Base-by-base conservation (phyloP, 805 yeast genomes). In the Priceomyces haplophilus region DNA sequence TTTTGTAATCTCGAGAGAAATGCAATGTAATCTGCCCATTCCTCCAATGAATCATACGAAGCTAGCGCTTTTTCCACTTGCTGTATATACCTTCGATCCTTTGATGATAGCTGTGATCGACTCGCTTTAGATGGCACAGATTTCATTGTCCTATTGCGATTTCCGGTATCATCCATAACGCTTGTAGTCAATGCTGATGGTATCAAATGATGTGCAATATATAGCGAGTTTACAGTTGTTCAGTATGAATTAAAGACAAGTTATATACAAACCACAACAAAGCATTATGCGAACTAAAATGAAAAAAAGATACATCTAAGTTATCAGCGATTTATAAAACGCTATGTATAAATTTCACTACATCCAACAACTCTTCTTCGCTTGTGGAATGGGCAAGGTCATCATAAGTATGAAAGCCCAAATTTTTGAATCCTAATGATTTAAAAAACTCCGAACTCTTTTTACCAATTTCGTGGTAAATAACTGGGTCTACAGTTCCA, bases 1-100 rank as follows among this genome's bases (percentile, higher is more conserved):
- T 88, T 87, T 45, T 82, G 80, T 4, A 95, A 73, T 46, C 85
- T 80, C 2, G 91, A 82, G 35, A 95, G 69, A 59, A 88, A 90
- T 17, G 97, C 84, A 43, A 93, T 93, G 60, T 91, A 89, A 59
- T 93, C 99, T 11, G 99, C 98, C 99, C 99, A 93, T 67, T 93
- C 99, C 24, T 82, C 85, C 1, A 89, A 84, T 1, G 85, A 67
- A 40, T 88, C 96, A 67, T 91, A 91, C 15, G 79, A 72, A 5
- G 77, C 73, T 17, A 93, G 68, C 0, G 93, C 87, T 50, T 82
- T 78, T 40, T 85, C 91, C 10, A 91, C 75, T 44, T 75, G 80
- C n/a, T 78, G 71, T 16, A 72, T 67, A 55, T 82, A 84, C 46
- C 85, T 80, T 65, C 79, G 84, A 56, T 85, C 90, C 53, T 81